phyloP scores from a whole-genome alignment of 768 basidiomycete genomes.

The Lactarius sanguifluus region DNA sequence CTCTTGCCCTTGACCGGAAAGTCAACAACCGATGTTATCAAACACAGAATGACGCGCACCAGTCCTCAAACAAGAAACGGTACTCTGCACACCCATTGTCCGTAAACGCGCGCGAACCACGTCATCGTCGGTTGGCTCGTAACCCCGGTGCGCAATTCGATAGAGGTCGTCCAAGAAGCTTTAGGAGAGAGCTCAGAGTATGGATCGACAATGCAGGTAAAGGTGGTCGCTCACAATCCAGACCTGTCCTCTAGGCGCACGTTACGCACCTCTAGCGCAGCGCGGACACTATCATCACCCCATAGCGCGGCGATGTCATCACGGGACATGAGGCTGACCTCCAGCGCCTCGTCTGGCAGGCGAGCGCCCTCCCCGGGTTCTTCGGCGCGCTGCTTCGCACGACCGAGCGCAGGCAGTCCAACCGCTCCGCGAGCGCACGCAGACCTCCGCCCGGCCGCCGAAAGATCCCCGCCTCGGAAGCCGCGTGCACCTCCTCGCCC shows the following conservation, averaged over 20 bases:
- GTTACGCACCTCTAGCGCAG: slow-evolving; percentile 51
- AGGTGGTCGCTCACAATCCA: slow-evolving; percentile 62
- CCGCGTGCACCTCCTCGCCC: slow-evolving; percentile 19
- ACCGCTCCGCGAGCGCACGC: slow-evolving; percentile 34
- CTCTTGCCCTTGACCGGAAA: background rate
- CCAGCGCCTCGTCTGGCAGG: slow-evolving; percentile 55
- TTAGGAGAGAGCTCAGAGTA: background rate
- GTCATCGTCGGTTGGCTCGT: slow-evolving; percentile 69
- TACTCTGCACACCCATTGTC: slow-evolving; percentile 78
- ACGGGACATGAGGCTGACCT: slow-evolving; percentile 57
- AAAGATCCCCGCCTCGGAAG: slow-evolving; percentile 3
- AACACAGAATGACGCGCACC: slow-evolving; percentile 42
- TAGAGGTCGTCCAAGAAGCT: slow-evolving; percentile 23
- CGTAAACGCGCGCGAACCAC: slow-evolving; percentile 76
- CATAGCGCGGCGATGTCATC: slow-evolving; percentile 69
- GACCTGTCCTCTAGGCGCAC: slow-evolving; percentile 65
- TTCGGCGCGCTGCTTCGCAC: slow-evolving; percentile 25
- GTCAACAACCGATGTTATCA: background rate
- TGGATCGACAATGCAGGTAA: background rate
- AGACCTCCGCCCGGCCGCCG: slow-evolving; percentile 33
- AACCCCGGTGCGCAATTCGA: slow-evolving; percentile 18
- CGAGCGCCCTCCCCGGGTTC: slow-evolving; percentile 13
- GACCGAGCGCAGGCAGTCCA: slow-evolving; percentile 36
- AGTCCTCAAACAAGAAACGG: slow-evolving; percentile 58
- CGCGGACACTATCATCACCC: slow-evolving; percentile 62